Evolutionary conservation across 2,329 filamentous ascomycete genomes (phyloP).

Genomic region (Zopfia rhizophila): DNA sequence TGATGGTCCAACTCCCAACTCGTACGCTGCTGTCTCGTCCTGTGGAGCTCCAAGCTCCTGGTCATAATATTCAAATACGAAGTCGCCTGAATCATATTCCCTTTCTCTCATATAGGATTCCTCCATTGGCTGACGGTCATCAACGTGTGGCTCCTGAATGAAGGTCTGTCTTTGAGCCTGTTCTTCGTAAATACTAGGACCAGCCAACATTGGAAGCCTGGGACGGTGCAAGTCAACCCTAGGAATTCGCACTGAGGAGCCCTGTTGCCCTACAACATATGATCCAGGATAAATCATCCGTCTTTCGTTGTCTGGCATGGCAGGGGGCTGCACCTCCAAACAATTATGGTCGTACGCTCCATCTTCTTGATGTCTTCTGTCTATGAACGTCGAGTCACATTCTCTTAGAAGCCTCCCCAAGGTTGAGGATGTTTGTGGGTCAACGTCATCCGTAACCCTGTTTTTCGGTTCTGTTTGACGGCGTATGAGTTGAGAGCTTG

Average conservation of each 20-base stretch:
- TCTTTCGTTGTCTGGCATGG: background rate
- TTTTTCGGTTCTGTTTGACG: slow-evolving; percentile 5
- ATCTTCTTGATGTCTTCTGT: slow-evolving; percentile 12
- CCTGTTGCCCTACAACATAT: background rate
- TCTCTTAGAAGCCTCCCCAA: slow-evolving; percentile 36
- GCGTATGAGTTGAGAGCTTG: background rate
- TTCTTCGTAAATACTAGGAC: slow-evolving; percentile 38
- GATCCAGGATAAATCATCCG: background rate
- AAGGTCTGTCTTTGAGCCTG: slow-evolving; percentile 31
- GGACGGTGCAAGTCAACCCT: slow-evolving; percentile 12
- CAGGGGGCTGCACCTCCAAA: background rate
- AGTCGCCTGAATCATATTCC: slow-evolving; percentile 11
- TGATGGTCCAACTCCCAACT: slow-evolving; percentile 2
- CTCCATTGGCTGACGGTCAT: slow-evolving; percentile 1
- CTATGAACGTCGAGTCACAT: slow-evolving; percentile 34
- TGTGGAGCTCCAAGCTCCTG: slow-evolving; percentile 11
- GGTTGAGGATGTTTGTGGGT: slow-evolving; percentile 33
- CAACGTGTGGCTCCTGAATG: background rate
- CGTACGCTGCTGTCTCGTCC: slow-evolving; percentile 5
- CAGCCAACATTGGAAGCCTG: slow-evolving; percentile 22
- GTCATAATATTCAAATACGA: slow-evolving; percentile 13
- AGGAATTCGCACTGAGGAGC: slow-evolving; percentile 14
- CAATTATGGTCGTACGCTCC: slow-evolving; percentile 4
- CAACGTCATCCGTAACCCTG: slow-evolving; percentile 1
- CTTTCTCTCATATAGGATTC: slow-evolving; percentile 7